phyloP scores from a whole-genome alignment of 305 asterid species.

The Fraxinus angustifolia region DNA sequence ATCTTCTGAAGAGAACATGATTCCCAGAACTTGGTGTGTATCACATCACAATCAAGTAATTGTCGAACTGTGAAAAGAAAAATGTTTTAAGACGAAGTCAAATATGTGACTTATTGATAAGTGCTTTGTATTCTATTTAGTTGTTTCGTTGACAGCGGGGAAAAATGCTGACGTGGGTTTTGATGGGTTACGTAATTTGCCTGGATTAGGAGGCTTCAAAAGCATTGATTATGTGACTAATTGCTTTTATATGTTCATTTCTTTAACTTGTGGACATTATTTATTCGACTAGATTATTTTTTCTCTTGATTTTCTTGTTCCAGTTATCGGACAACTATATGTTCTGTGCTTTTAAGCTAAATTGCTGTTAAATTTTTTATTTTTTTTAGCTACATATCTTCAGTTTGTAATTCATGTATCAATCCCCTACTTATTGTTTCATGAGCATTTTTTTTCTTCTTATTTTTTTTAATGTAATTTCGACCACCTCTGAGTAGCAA shows the following conservation, averaged over 20 bases:
- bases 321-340: background rate
- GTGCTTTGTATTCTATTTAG: background rate
- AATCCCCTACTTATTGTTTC: background rate
- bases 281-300: background rate
- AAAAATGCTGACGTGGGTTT: background rate
- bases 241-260: background rate
- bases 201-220: slow-evolving; percentile 12
- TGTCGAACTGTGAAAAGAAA: background rate
- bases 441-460: background rate
- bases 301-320: background rate
- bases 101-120: background rate
- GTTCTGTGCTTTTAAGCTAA: background rate
- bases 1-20: slow-evolving; percentile 52
- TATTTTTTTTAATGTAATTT: background rate
- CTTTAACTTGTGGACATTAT: background rate
- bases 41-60: background rate
- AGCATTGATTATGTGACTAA: background rate
- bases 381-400: background rate
- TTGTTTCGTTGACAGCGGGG: background rate
- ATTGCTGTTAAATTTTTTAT: background rate
- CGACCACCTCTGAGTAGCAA: background rate
- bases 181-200: background rate
- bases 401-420: background rate
- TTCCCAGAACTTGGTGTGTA: background rate
- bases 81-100: background rate